These are phyloP conservation scores for Gossypium arboreum DNA, from an alignment of 345 rosid species.

Conservation along the genomic window DNA sequence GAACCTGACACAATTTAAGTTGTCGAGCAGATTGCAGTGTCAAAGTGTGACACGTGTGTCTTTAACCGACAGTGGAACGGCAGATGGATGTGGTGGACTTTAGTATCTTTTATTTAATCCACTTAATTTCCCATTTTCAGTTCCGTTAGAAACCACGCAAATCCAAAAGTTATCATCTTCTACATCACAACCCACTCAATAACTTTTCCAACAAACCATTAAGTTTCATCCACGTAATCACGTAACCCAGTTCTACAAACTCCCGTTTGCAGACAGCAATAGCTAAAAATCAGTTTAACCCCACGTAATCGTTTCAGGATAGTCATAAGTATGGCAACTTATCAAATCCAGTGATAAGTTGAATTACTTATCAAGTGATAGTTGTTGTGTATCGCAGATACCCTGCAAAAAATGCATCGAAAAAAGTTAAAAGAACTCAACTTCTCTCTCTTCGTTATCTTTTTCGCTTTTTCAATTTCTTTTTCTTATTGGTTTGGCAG, in stretches of 20 bases:
- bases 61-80: constrained; percentile 11
- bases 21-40: neutral
- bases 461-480: constrained; percentile 4
- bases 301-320: neutral
- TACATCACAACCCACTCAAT: neutral
- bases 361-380: neutral
- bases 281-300: neutral
- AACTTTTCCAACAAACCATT: neutral
- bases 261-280: neutral
- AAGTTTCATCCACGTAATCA: constrained; percentile 7
- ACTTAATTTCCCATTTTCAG: constrained; percentile 15
- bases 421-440: constrained; percentile 48
- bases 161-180: neutral
- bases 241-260: too few relatives aligned
- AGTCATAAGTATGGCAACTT: accelerated
- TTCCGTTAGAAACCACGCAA: constrained; percentile 9
- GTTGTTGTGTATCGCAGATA: constrained; percentile 21
- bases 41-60: constrained; percentile 20
- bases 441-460: constrained; percentile 34
- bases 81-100: constrained; percentile 3
- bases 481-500: neutral
- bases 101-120: constrained; percentile 11
- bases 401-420: constrained; percentile 49
- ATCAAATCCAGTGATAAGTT: constrained; percentile 13
- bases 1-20: neutral